Evolutionary conservation across 2,329 filamentous ascomycete species (phyloP), one percentile per base, ranked within the genome.

Genomic region (Fulvia fulva): DNA sequence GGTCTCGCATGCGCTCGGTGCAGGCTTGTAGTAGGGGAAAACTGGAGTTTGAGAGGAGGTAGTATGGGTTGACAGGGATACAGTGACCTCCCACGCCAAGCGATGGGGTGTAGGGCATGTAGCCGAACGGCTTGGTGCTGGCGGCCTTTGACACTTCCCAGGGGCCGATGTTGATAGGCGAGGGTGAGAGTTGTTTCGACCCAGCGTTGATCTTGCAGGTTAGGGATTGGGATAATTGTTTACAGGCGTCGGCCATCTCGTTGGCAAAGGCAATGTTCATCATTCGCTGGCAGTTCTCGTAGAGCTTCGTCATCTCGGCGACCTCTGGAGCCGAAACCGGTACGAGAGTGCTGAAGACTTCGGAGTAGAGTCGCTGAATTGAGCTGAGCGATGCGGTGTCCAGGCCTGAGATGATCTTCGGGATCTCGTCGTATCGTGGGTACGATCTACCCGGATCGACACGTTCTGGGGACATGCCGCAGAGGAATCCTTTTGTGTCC

Each of bases 41-140:
- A 3, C 71, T 65, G 62, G 59, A 47, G 44, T 63, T 72, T 77
- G 63, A 78, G 9, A 83, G 70, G 19, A 83, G 71, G 62, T 83
- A 83, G 70, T 77, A 77, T 0, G 81, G 81, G 58, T 83, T 83
- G 60, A 83, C 75, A 0, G 81, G 81, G 57, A 83, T 83, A 61
- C 81, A 83, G 66, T 83, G 81, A 0, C 81, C 81, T 1, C 81
- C 81, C 5, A 83, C 81, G 9, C 81, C 81, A 0, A 80, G 68
- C 1, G 77, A 74, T 0, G 81, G 80, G 0, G 68, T 68, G 65
- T 77, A 79, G 0, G 81, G 75, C 60, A 77, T 74, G 62, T 80
- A 83, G 25, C 81, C 81, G 59, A 82, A 83, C 5, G 61, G 58
- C 25, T 65, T 63, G 26, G 63, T 63, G n/a, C 54, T 34, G 21